Base-by-base conservation (phyloP, 208 protist species). In the Vickermania ingenoplastis region DNA sequence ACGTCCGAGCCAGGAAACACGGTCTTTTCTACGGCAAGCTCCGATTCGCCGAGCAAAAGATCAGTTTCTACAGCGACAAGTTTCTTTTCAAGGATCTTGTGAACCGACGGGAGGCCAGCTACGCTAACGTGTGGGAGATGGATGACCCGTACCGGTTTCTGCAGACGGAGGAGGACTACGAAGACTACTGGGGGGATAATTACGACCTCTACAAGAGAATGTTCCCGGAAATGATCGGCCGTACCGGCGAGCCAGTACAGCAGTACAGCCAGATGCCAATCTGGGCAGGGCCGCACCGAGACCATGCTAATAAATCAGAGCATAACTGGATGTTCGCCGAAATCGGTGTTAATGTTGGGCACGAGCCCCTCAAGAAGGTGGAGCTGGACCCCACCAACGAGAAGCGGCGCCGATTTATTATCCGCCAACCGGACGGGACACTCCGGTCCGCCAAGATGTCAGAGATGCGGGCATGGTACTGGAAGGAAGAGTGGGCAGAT, bases 251-350 rank as follows among this genome's bases (percentile, higher is more conserved):
- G 69, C 92, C 92, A 14, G 89, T 97, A 61, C 86, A 95, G 73
- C 89, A 97, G 76, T 97, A 97, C 71, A 83, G 86, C 59, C 89
- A 94, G 63, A 89, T 93, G 86, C 87, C 90, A 22, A 67, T 84
- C n/a, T 96, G 90, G 90, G 81, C 90, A 5, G 90, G 90, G 3
- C 87, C 86, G 59, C 87, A 96, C 63, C 86, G 87, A 25, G 83
- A 94, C 52, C 90, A 94, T 67, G 86, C 86, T 5, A 95, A 92
- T 65, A 94, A 93, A 62, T 94, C 89, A 5, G 79, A 93, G 68
- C 84, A 94, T 67, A 97, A 97, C 69, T 97, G 92, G 89, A 92
- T 97, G 86, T 97, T 97, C 68, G 92, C 92, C 21, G 89, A 97
- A 59, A 97, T 97, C 57, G 87, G 88, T 58, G 89, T 95, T 45